phyloP scores from a whole-genome alignment of 768 basidiomycete genomes.

The Calvatia gigantea region DNA sequence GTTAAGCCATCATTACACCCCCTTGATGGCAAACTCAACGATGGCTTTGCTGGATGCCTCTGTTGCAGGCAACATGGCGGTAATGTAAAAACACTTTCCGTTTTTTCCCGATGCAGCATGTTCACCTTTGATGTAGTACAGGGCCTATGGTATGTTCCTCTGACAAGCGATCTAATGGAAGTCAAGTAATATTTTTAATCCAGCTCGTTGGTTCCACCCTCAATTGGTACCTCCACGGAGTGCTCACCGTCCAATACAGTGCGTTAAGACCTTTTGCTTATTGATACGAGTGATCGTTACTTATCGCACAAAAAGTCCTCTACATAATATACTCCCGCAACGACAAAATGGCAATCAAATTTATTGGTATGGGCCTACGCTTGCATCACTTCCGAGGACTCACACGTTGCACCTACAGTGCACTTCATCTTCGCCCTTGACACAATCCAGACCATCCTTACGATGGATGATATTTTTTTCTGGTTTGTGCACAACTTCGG shows the following conservation, averaged over 20 bases:
- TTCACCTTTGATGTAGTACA: not conserved
- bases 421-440: not conserved
- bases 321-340: not conserved
- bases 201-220: not conserved
- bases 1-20: no score
- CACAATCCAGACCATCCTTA: not conserved
- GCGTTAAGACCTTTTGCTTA: not conserved
- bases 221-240: not conserved
- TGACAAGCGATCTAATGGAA: not conserved
- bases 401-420: not conserved
- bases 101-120: not conserved
- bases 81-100: not conserved
- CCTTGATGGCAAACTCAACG: not conserved
- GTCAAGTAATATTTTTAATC: not conserved
- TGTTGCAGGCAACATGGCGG: not conserved
- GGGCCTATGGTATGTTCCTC: not conserved
- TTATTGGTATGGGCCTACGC: not conserved
- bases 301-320: not conserved
- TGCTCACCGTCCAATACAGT: not conserved
- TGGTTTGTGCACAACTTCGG: slow-evolving; percentile 4
- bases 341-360: not conserved
- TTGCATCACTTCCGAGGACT: not conserved
- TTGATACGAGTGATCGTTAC: no score
- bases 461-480: not conserved
- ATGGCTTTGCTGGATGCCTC: no score